Evolutionary conservation across 2,329 filamentous ascomycete genomes (phyloP), one percentile per base, ranked within the genome.

Genomic region (Beauveria asiatica): DNA sequence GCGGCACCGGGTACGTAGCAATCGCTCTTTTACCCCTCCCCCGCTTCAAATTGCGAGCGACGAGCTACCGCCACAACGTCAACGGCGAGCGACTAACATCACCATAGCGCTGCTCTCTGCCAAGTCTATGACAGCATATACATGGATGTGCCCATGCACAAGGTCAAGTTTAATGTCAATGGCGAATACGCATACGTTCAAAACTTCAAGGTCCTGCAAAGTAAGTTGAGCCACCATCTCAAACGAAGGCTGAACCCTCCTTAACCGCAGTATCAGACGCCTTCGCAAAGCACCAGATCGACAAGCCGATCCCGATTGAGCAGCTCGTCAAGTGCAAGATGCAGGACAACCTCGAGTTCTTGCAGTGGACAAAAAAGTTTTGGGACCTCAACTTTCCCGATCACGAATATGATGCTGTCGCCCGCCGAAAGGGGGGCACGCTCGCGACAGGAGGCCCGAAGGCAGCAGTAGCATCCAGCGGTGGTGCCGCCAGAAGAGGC

Each of bases 91-190:
- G 42, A 60, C 61, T 62, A 23, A 57, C 54, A 48, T n/a, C 25
- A 63, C 64, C 67, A 59, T 71, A 97, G 93, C 74, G 93, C 94
- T 67, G 93, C 93, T 52, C 83, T 96, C 64, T 99, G 94, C 80
- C 94, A 99, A 78, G 85, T 99, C 70, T 97, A 96, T 75, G 94
- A 99, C 80, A 96, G 92, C 75, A 97, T 99, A 80, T 97, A 92
- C 80, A 85, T 84, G 78, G 94, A 99, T 75, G 82, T 97, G 39
- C 92, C 93, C 66, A 97, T 99, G 94, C 81, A 86, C 65, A 86
- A 90, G 68, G 93, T 99, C 78, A 97, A 96, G 79, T 99, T 99
- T 83, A 96, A 97, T 73, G 93, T 93, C 70, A 97, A 92, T 77
- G 88, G 87, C 67, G 94, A 99, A 81, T 97, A 97, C 76, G 89